A percentile compares a stretch with the other conserved stretches of the same genome.
Evolutionary conservation across 805 yeast genomes (phyloP).

Genomic region (Zygosaccharomyces siamensis): DNA sequence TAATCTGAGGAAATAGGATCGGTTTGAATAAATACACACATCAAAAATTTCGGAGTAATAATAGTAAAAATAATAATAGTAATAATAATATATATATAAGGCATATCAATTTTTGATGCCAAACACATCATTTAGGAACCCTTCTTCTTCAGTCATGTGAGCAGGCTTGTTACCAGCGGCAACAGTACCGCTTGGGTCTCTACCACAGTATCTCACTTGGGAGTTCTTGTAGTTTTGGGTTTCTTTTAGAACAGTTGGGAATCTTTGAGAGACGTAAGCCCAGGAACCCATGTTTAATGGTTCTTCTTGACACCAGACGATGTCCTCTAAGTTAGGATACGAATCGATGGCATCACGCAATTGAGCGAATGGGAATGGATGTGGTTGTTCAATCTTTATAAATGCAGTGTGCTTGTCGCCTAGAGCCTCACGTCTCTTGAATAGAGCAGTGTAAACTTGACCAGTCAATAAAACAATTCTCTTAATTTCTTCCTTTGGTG

Average conservation of each 20-base stretch:
- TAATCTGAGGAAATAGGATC: neutral
- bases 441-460: slow-evolving; percentile 90
- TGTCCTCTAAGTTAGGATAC: slow-evolving; percentile 78
- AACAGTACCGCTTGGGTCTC: slow-evolving; percentile 96
- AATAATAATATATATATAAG: too few species aligned
- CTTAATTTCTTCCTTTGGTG: slow-evolving; percentile 76
- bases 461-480: slow-evolving; percentile 82
- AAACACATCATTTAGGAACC: slow-evolving; percentile 77
- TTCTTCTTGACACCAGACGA: slow-evolving; percentile 98
- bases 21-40: neutral
- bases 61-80: too few species aligned
- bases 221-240: slow-evolving; percentile 60
- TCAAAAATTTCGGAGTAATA: neutral
- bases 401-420: slow-evolving; percentile 82
- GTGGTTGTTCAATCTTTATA: slow-evolving; percentile 86
- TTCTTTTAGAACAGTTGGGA: slow-evolving; percentile 68
- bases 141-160: slow-evolving; percentile 85
- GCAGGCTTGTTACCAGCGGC: slow-evolving; percentile 94
- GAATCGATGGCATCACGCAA: slow-evolving; percentile 74
- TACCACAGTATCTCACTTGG: slow-evolving; percentile 81
- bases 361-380: slow-evolving; percentile 98
- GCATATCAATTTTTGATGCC: neutral
- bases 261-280: slow-evolving; percentile 77
- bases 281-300: slow-evolving; percentile 96
- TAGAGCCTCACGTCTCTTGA: slow-evolving; percentile 76